These are phyloP conservation scores for Bipolaris zeicola DNA, from an alignment of 2,329 filamentous ascomycete species.

Conservation along the genomic window DNA sequence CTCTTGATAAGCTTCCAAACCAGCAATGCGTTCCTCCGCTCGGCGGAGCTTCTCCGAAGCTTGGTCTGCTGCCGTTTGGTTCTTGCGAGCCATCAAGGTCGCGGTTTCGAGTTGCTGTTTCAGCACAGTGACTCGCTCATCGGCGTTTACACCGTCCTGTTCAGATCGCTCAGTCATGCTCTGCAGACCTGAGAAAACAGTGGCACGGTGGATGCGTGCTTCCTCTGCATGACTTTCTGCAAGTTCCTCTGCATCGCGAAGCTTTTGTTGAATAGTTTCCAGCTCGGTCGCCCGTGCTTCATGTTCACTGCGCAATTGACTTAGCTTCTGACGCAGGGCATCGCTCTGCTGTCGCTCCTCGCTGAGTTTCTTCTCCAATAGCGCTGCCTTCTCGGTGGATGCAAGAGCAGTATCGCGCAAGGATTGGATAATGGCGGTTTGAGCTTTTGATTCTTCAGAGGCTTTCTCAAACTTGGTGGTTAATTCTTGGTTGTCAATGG, in stretches of 20 bases:
- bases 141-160: slow-evolving; percentile 53
- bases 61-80: slow-evolving; percentile 83
- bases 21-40: slow-evolving; percentile 95
- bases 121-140: slow-evolving; percentile 73
- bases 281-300: slow-evolving; percentile 81
- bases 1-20: slow-evolving; percentile 95
- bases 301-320: slow-evolving; percentile 78
- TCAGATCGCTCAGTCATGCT: slow-evolving; percentile 67
- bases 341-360: slow-evolving; percentile 82
- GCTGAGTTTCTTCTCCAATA: slow-evolving; percentile 80
- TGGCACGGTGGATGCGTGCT: slow-evolving; percentile 81
- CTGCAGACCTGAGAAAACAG: slow-evolving; percentile 80
- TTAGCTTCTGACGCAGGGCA: slow-evolving; percentile 74
- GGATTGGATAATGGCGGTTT: slow-evolving; percentile 72
- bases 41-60: slow-evolving; percentile 88
- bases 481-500: slow-evolving; percentile 84
- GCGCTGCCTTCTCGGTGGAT: slow-evolving; percentile 74
- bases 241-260: slow-evolving; percentile 86
- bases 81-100: slow-evolving; percentile 81
- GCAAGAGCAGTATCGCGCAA: slow-evolving; percentile 78
- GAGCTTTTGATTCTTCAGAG: slow-evolving; percentile 69
- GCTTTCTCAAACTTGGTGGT: slow-evolving; percentile 70
- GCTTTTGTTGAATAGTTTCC: slow-evolving; percentile 71
- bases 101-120: slow-evolving; percentile 80
- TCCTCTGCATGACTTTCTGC: slow-evolving; percentile 87